These are phyloP conservation scores for Nemania abortiva DNA, from an alignment of 2,329 filamentous ascomycete genomes.

Conservation along the genomic window DNA sequence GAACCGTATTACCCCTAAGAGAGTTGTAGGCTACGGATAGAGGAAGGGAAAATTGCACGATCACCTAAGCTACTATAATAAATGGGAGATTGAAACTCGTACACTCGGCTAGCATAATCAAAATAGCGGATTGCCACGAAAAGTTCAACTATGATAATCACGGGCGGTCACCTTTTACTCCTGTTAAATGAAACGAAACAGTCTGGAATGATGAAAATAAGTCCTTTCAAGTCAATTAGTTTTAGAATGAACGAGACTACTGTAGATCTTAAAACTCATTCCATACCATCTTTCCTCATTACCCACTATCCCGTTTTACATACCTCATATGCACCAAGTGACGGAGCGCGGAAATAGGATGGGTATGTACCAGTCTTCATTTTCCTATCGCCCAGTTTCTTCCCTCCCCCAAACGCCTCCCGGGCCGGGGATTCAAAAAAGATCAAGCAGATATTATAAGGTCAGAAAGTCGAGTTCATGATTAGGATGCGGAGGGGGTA, in stretches of 20 bases:
- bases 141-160: neutral
- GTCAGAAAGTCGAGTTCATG: slow-evolving; percentile 39
- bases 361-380: slow-evolving; percentile 8
- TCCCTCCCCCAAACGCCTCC: neutral
- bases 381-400: neutral
- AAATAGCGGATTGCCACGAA: neutral
- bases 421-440: neutral
- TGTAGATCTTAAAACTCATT: neutral
- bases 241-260: neutral
- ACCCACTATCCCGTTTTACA: slow-evolving; percentile 10
- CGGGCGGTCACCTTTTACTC: neutral
- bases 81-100: neutral
- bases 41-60: neutral
- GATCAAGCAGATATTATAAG: slow-evolving; percentile 26
- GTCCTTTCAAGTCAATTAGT: neutral
- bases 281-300: slow-evolving; percentile 2
- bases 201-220: neutral
- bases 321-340: neutral
- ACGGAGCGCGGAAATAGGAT: slow-evolving; percentile 5
- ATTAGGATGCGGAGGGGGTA: slow-evolving; percentile 17
- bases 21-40: neutral
- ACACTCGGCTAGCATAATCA: neutral
- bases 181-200: neutral
- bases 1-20: slow-evolving; percentile 56
- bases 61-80: neutral